Evolutionary conservation across 2,329 filamentous ascomycete species (phyloP).

Genomic region (Aspergillus sclerotialis): DNA sequence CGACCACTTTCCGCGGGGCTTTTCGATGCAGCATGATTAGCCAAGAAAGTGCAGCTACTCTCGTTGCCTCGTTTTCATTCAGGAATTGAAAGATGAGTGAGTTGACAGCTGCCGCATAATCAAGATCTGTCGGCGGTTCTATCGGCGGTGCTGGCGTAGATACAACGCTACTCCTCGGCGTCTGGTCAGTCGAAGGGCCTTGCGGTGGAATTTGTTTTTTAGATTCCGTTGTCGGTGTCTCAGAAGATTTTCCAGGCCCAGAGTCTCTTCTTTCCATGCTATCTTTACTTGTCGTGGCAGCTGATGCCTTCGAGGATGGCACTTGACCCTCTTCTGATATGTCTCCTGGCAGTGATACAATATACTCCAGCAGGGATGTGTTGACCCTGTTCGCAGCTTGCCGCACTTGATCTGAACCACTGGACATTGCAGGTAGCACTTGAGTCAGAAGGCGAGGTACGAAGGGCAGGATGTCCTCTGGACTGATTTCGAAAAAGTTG

Average conservation of each 20-base stretch:
- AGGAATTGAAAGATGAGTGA: slow-evolving; percentile 88
- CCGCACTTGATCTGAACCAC: slow-evolving; percentile 80
- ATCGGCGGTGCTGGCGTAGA: slow-evolving; percentile 40
- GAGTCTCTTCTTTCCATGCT: slow-evolving; percentile 36
- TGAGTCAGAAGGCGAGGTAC: slow-evolving; percentile 88
- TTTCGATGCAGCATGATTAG: slow-evolving; percentile 96
- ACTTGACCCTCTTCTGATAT: slow-evolving; percentile 31
- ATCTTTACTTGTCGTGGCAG: slow-evolving; percentile 31
- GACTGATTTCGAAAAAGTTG: slow-evolving; percentile 92
- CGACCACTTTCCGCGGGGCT: slow-evolving; percentile 84
- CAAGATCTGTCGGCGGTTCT: slow-evolving; percentile 65
- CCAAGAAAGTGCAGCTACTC: slow-evolving; percentile 90
- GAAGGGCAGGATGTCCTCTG: slow-evolving; percentile 91
- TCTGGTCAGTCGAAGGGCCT: slow-evolving; percentile 28
- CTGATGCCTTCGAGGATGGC: slow-evolving; percentile 35
- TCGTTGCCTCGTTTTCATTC: slow-evolving; percentile 93
- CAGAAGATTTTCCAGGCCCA: slow-evolving; percentile 26
- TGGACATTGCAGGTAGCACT: slow-evolving; percentile 88
- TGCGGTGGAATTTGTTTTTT: slow-evolving; percentile 23
- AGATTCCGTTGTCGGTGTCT: slow-evolving; percentile 19
- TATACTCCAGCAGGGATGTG: slow-evolving; percentile 84
- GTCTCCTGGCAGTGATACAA: slow-evolving; percentile 81
- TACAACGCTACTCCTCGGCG: slow-evolving; percentile 41
- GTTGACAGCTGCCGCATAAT: slow-evolving; percentile 91
- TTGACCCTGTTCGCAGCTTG: slow-evolving; percentile 87